A percentile compares a stretch with the other conserved stretches of the same genome.
These are phyloP conservation scores for Leishmania arabica DNA, from an alignment of 208 protist genomes.

Conservation along the genomic window DNA sequence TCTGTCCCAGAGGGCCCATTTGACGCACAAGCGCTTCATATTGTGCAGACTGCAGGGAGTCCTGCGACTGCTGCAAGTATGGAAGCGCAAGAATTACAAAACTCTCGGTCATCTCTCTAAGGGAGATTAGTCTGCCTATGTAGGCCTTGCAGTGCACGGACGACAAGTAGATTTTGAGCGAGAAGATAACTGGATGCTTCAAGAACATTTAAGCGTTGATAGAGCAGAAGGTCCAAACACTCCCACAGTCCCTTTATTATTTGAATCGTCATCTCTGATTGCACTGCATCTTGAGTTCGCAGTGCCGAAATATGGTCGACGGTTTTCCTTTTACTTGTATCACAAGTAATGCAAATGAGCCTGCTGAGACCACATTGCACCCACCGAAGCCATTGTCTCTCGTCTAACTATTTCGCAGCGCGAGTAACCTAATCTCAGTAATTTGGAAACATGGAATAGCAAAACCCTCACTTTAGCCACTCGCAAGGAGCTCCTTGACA, in stretches of 20 bases:
- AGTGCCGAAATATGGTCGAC: background rate
- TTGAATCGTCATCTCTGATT: background rate
- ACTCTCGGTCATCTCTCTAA: constrained; percentile 70
- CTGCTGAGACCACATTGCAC: background rate
- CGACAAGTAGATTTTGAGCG: too few species aligned
- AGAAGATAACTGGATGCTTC: background rate
- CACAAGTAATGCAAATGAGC: background rate
- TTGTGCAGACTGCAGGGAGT: constrained; percentile 67
- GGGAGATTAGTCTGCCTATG: constrained; percentile 3
- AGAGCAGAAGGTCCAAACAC: background rate
- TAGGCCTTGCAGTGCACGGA: background rate
- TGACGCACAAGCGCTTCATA: constrained; percentile 70
- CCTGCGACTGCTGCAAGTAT: constrained; percentile 67
- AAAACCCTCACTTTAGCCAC: background rate
- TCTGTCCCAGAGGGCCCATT: constrained; percentile 70
- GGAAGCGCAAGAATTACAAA: constrained; percentile 84
- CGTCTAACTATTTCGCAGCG: background rate
- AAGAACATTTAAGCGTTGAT: background rate
- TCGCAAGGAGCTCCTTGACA: background rate
- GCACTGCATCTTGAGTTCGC: background rate
- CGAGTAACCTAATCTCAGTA: background rate
- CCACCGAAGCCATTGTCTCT: background rate
- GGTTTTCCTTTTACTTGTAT: background rate
- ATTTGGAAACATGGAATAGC: background rate
- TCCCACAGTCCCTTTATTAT: background rate